phyloP scores from a whole-genome alignment of 192 early-diverging fungal genomes.

The Coemansia sp. region DNA sequence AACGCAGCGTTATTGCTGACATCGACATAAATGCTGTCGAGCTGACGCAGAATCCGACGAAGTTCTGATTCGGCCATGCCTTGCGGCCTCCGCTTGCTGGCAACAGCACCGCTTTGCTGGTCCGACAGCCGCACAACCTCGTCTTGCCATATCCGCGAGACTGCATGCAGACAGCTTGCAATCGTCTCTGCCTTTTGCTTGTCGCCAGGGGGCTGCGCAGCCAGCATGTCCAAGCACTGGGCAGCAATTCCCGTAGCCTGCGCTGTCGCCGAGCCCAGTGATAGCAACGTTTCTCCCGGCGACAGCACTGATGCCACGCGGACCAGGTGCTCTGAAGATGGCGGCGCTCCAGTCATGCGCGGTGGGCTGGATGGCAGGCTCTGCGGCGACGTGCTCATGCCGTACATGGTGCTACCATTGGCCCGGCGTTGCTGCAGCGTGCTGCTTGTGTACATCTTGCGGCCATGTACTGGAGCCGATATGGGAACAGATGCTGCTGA shows the following conservation, averaged over 20 bases:
- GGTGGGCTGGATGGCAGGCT: constrained; percentile 26
- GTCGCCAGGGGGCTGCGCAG: not conserved
- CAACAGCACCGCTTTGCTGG: not conserved
- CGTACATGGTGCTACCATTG: constrained; percentile 5
- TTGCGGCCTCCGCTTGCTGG: constrained; percentile 7
- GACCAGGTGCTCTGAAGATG: not conserved
- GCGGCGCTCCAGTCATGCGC: not conserved
- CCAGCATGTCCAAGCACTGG: constrained; percentile 39
- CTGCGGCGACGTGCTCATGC: constrained; percentile 16
- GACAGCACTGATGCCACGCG: constrained; percentile 3
- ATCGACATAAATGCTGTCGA: constrained; percentile 14
- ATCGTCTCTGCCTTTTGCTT: no score
- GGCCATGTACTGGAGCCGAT: constrained; percentile 7
- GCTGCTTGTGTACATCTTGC: constrained; percentile 34
- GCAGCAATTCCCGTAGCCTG: constrained; percentile 40
- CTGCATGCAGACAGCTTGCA: constrained; percentile 11
- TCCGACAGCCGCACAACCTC: constrained; percentile 24
- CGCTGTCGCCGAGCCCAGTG: constrained; percentile 36
- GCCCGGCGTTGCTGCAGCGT: constrained; percentile 32
- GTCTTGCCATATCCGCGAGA: constrained; percentile 47
- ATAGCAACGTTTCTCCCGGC: constrained; percentile 18
- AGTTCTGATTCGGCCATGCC: constrained; percentile 24
- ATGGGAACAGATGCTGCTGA: constrained; percentile 1
- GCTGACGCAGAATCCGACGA: constrained; percentile 22
- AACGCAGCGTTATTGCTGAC: constrained; percentile 5